Base-by-base conservation (phyloP, 225 moss, liverwort and hornwort genomes). In the Anthoceros angustus region DNA sequence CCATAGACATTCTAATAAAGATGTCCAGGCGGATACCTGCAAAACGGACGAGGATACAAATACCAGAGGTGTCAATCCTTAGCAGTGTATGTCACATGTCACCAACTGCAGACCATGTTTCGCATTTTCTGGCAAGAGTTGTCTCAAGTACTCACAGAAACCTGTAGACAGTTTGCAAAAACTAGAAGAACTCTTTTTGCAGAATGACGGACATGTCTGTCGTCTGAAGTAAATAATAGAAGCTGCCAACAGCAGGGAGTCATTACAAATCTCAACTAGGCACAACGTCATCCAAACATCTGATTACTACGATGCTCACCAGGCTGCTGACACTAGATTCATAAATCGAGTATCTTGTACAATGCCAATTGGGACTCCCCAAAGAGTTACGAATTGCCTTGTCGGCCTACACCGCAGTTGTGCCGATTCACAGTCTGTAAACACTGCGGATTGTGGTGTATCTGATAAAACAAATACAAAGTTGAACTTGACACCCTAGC, bases 271-370 rank as follows among this genome's bases (percentile, higher is more conserved):
- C n/a, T 18, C 55, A 55, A 0, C 23, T 2, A 8, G 55, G 18
- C 4, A 18, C n/a, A 20, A 20, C 6, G 55, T 55, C 23, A 7
- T 55, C 55, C 18, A 7, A 15, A 55, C 8, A 55, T 55, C 18
- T 5, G 5, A 55, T 20, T 15, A 55, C 16, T 48, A 18, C 12
- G 18, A 18, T 15, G 5, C 12, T 55, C 23, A 55, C 55, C 55
- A 55, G 55, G 23, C n/a, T 55, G 55, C 55, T 15, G 4, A 55
- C 55, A 55, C 55, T 23, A 55, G 55, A 55, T 55, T 55, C 55
- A 18, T 12, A 55, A 32, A 32, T 32, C 32, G 32, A 32, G 32
- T 32, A 32, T 32, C 32, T 32, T 32, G 4, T 32, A 1, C 32
- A 1, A 4, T 32, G 32, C 32, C 32, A 32, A 4, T 32, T 1